Base-by-base conservation (phyloP, 768 basidiomycete genomes). In the Mycena crocata region DNA sequence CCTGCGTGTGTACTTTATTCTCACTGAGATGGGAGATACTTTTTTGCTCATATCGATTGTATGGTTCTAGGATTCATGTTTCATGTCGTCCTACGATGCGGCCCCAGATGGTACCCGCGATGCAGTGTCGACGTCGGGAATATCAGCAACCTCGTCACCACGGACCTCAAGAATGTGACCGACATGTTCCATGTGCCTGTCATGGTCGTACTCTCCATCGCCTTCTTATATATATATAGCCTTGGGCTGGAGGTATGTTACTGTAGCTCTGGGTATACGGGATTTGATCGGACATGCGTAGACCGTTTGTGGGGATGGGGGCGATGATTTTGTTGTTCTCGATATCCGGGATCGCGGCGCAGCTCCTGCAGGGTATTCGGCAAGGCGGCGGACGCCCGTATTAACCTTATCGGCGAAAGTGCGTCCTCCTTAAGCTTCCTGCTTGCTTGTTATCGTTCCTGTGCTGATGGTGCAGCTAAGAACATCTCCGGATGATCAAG, bases 91-190 rank as follows among this genome's bases (percentile, higher is more conserved):
- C n/a, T n/a, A n/a, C n/a, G n/a, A n/a, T n/a, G n/a, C n/a, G 37
- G 67, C 61, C 35, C 52, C 63, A 19, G 65, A 65, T 26, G 21
- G 15, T 17, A 9, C 32, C n/a, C 28, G 30, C n/a, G 21, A 17
- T 8, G 48, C 42, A 54, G 48, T 39, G 31, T 67, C 48, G 65
- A 70, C 23, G 84, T 86, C 21, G 89, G 89, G 8, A 86, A 83
- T 69, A 85, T 90, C 75, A 88, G 86, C 73, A 89, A 89, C 52
- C 75, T 89, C 14, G 83, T 89, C 56, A 85, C 87, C 12, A 84
- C 85, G 2, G 89, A 90, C 70, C 37, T 73, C 40, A 50, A 58
- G 7, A 73, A 67, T 35, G 64, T 54, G 15, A 66, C 56, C n/a
- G 52, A 57, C 19, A 67, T 51, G 74, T 66, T 75, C 35, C 71